A percentile compares a stretch with the other conserved stretches of the same genome.
Conservation (phyloP, 441 rosid genomes). For the Kokia cookei region DNA sequence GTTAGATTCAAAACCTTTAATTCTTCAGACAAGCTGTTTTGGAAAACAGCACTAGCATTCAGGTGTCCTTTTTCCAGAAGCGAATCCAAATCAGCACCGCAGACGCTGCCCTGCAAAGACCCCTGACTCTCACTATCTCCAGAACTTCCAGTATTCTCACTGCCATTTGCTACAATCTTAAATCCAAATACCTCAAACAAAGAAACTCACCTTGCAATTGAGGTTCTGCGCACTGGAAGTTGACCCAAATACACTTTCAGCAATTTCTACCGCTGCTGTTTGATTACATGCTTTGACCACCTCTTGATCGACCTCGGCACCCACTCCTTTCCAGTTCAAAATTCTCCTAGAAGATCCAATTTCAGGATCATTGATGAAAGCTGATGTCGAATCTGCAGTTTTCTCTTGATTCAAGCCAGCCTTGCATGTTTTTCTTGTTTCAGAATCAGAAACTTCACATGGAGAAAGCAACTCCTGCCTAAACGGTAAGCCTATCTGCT, state of each 20-base stretch:
- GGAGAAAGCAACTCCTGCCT: slow-evolving; percentile 18
- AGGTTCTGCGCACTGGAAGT: slow-evolving; percentile 37
- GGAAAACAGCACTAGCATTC: slow-evolving; percentile 21
- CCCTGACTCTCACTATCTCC: slow-evolving; percentile 41
- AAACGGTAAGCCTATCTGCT: slow-evolving; percentile 17
- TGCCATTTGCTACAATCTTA: slow-evolving; percentile 28
- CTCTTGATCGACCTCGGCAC: slow-evolving; percentile 33
- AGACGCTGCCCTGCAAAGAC: slow-evolving; percentile 46
- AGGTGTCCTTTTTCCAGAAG: slow-evolving; percentile 31
- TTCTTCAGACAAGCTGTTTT: slow-evolving; percentile 41
- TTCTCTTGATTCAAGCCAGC: slow-evolving; percentile 17
- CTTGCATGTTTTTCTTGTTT: slow-evolving; percentile 15
- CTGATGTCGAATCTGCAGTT: slow-evolving; percentile 23
- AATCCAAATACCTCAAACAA: slow-evolving; percentile 34
- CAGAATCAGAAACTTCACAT: slow-evolving; percentile 29
- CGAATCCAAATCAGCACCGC: slow-evolving; percentile 27
- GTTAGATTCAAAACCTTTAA: slow-evolving; percentile 45
- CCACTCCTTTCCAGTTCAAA: slow-evolving; percentile 22
- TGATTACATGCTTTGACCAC: slow-evolving; percentile 32
- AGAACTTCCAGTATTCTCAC: slow-evolving; percentile 20
- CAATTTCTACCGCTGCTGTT: slow-evolving; percentile 24
- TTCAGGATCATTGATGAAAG: slow-evolving; percentile 18
- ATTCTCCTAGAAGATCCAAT: slow-evolving; percentile 20
- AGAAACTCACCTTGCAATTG: slow-evolving; percentile 50
- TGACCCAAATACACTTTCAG: slow-evolving; percentile 26